Evolutionary conservation across 1,284 basidiomycete genomes (phyloP).

Genomic region (Ganoderma meredithae): DNA sequence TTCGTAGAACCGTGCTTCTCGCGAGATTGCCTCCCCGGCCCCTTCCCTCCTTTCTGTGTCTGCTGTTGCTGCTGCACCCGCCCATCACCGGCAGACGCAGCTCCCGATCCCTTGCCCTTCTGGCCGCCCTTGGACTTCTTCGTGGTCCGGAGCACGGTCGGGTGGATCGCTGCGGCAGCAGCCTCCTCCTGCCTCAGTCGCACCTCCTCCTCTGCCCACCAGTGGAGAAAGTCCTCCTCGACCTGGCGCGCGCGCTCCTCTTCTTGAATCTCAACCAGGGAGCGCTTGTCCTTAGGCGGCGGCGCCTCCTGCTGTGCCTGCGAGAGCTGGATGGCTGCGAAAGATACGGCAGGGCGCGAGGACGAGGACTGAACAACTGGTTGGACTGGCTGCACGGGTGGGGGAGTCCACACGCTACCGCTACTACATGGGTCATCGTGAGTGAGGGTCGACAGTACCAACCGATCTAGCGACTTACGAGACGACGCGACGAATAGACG

Average conservation of each 20-base stretch:
- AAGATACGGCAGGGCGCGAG: slow-evolving; percentile 59
- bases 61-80: neutral
- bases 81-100: neutral
- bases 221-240: slow-evolving; percentile 83
- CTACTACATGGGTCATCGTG: slow-evolving; percentile 39
- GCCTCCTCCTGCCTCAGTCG: slow-evolving; percentile 50
- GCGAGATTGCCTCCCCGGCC: slow-evolving; percentile 12
- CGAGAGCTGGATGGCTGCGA: slow-evolving; percentile 84
- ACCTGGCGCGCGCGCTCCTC: slow-evolving; percentile 74
- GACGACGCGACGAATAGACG: slow-evolving; percentile 48
- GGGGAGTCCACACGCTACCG: slow-evolving; percentile 62
- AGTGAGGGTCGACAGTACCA: neutral
- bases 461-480: slow-evolving; percentile 51
- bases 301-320: slow-evolving; percentile 64
- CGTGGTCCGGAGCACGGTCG: slow-evolving; percentile 17
- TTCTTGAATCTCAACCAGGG: slow-evolving; percentile 84
- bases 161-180: slow-evolving; percentile 20
- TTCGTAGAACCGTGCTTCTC: slow-evolving; percentile 4
- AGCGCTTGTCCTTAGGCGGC: slow-evolving; percentile 60
- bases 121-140: slow-evolving; percentile 25
- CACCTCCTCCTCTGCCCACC: slow-evolving; percentile 88
- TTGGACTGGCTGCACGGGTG: slow-evolving; percentile 54
- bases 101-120: slow-evolving; percentile 14
- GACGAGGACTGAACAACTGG: slow-evolving; percentile 47
- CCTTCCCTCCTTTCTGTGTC: slow-evolving; percentile 12